A percentile compares a stretch with the other conserved stretches of the same genome.
These are phyloP conservation scores for Fraxinus excelsior DNA, from an alignment of 257 asterid species.

Conservation along the genomic window DNA sequence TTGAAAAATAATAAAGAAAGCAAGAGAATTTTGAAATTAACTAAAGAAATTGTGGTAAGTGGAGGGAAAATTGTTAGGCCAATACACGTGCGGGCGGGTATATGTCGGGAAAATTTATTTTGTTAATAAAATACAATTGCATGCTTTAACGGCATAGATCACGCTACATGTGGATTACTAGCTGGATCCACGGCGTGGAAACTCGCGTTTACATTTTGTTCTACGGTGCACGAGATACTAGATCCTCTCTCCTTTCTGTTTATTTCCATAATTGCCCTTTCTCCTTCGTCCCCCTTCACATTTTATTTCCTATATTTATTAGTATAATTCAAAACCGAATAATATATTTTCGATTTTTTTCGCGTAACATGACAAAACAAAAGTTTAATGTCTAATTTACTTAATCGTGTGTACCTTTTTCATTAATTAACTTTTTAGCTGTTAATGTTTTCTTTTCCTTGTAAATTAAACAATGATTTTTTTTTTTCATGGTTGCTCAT, in stretches of 20 bases:
- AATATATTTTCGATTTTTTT: too few relatives aligned
- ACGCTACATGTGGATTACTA: constrained; percentile 17
- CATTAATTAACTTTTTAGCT: too few relatives aligned
- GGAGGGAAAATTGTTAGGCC: too few relatives aligned
- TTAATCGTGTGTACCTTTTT: too few relatives aligned
- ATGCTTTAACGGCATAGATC: constrained; percentile 33
- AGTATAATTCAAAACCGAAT: background rate
- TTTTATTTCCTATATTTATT: background rate
- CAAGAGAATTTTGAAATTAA: constrained; percentile 4
- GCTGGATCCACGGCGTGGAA: constrained; percentile 9
- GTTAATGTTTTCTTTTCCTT: too few relatives aligned
- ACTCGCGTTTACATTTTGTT: background rate
- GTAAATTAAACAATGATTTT: too few relatives aligned
- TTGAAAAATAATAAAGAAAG: constrained; percentile 28
- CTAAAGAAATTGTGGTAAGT: background rate
- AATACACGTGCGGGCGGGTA: too few relatives aligned
- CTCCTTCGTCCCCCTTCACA: background rate
- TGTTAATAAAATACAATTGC: constrained; percentile 8
- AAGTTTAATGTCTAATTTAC: too few relatives aligned
- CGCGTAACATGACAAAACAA: too few relatives aligned
- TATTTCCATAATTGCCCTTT: constrained; percentile 30
- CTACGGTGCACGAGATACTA: background rate
- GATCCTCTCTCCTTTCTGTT: background rate
- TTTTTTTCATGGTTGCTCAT: too few relatives aligned
- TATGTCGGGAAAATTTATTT: constrained; percentile 5